Evolutionary conservation across 2,329 filamentous ascomycete genomes (phyloP), one percentile per base, ranked within the genome.

Genomic region (Corynespora cassiicola): DNA sequence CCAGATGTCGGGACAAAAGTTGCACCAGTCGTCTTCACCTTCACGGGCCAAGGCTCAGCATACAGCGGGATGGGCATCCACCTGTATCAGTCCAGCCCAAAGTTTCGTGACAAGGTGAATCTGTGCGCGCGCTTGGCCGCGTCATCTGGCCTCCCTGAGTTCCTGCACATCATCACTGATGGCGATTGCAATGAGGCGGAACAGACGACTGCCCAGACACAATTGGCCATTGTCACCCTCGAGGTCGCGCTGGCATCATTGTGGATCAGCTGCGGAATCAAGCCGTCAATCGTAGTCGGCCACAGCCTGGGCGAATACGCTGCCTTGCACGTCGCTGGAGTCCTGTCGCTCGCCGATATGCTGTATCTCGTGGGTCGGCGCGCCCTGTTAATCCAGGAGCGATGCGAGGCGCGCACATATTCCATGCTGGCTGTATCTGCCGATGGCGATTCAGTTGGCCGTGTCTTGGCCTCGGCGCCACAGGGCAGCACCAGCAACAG

Each of bases 181-280:
- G n/a, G n/a, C n/a, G n/a, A n/a, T n/a, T n/a, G n/a, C n/a, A n/a
- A n/a, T n/a, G n/a, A n/a, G n/a, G n/a, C n/a, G n/a, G n/a, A n/a
- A n/a, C n/a, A n/a, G n/a, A n/a, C n/a, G n/a, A n/a, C n/a, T n/a
- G n/a, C n/a, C n/a, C n/a, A n/a, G n/a, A 55, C 54, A 7, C 75
- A 78, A 30, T 56, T 77, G 3, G 72, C 69, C 2, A 43, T 68
- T 4, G 58, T 69, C 2, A 69, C 58, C 27, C 34, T 71, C 0
- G 60, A 78, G 43, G 73, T 79, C 19, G 57, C 56, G 0, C 31
- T 57, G 5, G 41, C 41, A 1, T 34, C 39, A 7, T 43, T 39
- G 6, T 58, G 52, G 54, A 22, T 9, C 3, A 44, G 44, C 1
- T 29, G 31, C 15, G 52, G 47, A 11, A 36, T 54, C 1, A 37